Evolutionary conservation across 345 rosid species (phyloP).

Genomic region (Crucihimalaya himalaica): DNA sequence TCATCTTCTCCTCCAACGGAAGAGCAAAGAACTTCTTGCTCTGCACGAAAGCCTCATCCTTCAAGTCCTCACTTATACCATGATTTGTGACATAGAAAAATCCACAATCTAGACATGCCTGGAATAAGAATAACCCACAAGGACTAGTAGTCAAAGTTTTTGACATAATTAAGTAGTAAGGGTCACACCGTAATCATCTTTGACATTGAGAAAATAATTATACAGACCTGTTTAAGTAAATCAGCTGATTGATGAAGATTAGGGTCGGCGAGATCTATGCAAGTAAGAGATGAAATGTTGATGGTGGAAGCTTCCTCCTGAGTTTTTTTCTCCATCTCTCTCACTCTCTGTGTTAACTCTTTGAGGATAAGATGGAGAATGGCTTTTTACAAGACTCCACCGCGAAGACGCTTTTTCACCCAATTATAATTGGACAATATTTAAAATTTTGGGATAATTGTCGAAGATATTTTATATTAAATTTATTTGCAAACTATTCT

Average conservation of each 20-base stretch:
- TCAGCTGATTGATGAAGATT: slow-evolving; percentile 30
- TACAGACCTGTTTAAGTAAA: slow-evolving; percentile 24
- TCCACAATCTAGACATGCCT: slow-evolving; percentile 86
- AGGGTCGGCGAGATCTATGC: slow-evolving; percentile 23
- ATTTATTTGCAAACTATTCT: no score
- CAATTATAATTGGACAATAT: no score
- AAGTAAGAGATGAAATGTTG: slow-evolving; percentile 29
- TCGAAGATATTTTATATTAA: no score
- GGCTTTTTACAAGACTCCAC: neutral
- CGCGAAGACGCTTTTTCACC: neutral
- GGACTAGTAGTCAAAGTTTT: no score
- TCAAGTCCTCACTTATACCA: slow-evolving; percentile 66
- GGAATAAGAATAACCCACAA: slow-evolving; percentile 2
- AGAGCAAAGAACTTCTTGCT: slow-evolving; percentile 64
- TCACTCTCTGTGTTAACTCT: neutral
- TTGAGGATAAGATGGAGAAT: neutral
- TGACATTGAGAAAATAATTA: neutral
- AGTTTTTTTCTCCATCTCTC: slow-evolving; percentile 5
- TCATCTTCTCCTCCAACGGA: slow-evolving; percentile 63
- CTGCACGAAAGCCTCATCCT: slow-evolving; percentile 60
- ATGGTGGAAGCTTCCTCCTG: slow-evolving; percentile 6
- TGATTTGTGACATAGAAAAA: slow-evolving; percentile 85
- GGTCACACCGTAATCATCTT: neutral
- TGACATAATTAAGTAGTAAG: neutral
- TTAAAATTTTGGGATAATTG: no score